phyloP scores from a whole-genome alignment of 2,329 filamentous ascomycete species.

The Aspergillus thermomutatus region DNA sequence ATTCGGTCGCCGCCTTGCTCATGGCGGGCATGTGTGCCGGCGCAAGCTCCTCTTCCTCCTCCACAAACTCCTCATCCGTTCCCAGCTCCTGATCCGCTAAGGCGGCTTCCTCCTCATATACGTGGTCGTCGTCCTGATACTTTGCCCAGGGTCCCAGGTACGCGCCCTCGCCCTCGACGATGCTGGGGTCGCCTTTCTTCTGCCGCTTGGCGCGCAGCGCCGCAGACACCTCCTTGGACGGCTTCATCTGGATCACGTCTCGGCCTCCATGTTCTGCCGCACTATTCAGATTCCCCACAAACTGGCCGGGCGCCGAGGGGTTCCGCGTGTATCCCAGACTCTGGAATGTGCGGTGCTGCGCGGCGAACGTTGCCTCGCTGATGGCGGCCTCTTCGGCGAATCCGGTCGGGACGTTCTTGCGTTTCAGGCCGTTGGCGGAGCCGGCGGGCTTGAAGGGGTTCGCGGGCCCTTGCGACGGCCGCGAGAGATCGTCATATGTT shows the following conservation, averaged over 20 bases:
- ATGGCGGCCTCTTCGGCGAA: conserved; percentile 83
- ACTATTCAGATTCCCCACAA: conserved; percentile 48
- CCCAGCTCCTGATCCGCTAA: conserved; percentile 68
- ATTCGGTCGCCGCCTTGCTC: conserved; percentile 50
- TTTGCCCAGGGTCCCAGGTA: conserved; percentile 95
- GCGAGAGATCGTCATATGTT: conserved; percentile 68
- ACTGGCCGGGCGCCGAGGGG: conserved; percentile 41
- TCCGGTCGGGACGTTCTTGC: conserved; percentile 81
- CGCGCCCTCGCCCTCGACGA: conserved; percentile 80
- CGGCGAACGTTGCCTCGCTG: conserved; percentile 85
- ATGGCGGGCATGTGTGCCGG: conserved; percentile 49
- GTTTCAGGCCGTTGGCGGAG: conserved; percentile 56
- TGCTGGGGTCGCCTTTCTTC: conserved; percentile 75
- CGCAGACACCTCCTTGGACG: conserved; percentile 69
- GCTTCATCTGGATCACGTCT: conserved; percentile 53
- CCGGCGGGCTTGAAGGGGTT: conserved; percentile 71
- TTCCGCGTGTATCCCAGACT: conserved; percentile 55
- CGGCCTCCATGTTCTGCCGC: conserved; percentile 45
- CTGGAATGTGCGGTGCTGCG: conserved; percentile 80
- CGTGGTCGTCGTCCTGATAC: conserved; percentile 71
- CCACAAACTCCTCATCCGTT: conserved; percentile 75
- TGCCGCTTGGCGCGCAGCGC: conserved; percentile 72
- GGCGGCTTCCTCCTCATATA: conserved; percentile 64
- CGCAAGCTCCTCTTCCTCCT: conserved; percentile 61
- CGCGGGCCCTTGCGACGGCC: conserved; percentile 63